A percentile compares a stretch with the other conserved stretches of the same genome.
Conservation (phyloP, 129 eudicot genomes). For the Centaurea solstitialis region DNA sequence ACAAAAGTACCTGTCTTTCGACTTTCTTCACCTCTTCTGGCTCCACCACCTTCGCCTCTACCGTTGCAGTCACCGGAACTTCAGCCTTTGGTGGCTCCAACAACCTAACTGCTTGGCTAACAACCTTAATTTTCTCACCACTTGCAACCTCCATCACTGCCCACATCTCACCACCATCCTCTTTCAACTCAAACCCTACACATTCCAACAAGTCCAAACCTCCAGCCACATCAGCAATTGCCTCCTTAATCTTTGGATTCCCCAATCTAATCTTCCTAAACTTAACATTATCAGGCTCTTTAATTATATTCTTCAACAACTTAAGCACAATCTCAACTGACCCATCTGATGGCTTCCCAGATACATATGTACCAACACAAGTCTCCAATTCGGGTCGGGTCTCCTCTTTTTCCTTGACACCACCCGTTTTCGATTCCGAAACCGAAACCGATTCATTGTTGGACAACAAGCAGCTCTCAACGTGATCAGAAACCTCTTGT, state of each 20-base stretch:
- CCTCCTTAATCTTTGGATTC: conserved; percentile 81
- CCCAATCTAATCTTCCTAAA: conserved; percentile 82
- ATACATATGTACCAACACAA: conserved; percentile 60
- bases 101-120: conserved; percentile 47
- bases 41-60: conserved; percentile 48
- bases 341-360: conserved; percentile 70
- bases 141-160: conserved; percentile 74
- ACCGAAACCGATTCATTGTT: conserved; percentile 15
- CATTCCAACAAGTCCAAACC: conserved; percentile 83
- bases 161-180: conserved; percentile 91
- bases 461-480: conserved; percentile 63
- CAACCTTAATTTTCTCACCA: conserved; percentile 33
- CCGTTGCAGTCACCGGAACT: conserved; percentile 11
- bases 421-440: conserved; percentile 10
- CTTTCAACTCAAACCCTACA: conserved; percentile 78
- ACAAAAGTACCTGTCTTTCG: conserved; percentile 63
- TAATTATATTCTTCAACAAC: conserved; percentile 70
- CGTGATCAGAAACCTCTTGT: conserved; percentile 75
- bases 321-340: conserved; percentile 62
- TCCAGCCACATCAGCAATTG: conserved; percentile 74
- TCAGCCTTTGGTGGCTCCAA: conserved; percentile 57
- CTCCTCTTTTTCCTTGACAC: not conserved
- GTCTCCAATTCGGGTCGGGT: conserved; percentile 41
- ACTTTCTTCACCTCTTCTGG: conserved; percentile 54
- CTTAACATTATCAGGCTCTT: conserved; percentile 84